Base-by-base conservation (phyloP, 2,329 filamentous ascomycete species). In the Exophiala alcalophila region DNA sequence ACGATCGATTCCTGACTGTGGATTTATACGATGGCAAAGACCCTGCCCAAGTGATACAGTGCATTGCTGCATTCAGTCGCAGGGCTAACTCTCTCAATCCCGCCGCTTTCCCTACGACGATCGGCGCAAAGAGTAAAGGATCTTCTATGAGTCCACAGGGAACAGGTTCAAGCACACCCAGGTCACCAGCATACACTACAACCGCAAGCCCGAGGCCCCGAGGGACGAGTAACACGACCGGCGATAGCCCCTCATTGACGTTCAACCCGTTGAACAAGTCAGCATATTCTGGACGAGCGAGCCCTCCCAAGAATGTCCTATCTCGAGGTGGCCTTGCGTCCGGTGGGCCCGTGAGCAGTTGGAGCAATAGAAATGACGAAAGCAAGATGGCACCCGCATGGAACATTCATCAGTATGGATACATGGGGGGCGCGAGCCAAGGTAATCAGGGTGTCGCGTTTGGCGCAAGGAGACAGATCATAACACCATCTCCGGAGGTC, bases 361-460 rank as follows among this genome's bases (percentile, higher is more conserved):
- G 92, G 92, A 94, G 86, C 65, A 94, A 81, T 63, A 86, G 78
- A 64, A 77, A 78, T 41, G 87, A 96, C 55, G 86, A 96, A 64
- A 79, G 78, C 11, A 76, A 75, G 30, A 96, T 90, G 2, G 76
- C 83, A 18, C 92, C 92, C 0, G 92, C 92, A 1, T 98, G 92
- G 92, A 98, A 97, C 62, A 97, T 97, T 56, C 85, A 90, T 44
- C 92, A 98, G 62, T 98, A 98, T 61, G 90, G 92, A 5, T 98
- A 96, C 66, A 92, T 97, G 84, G 92, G 92, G 44, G 92, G 92
- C 34, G 92, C 92, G 18, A 96, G 87, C 59, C 92, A 98, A 64
- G 91, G 88, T 3, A 97, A 94, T 57, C 81, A 96, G 49, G 92
- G 92, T 12, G 88, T 98, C 56, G 81, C 86, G 8, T 97, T 97